A percentile compares a stretch with the other conserved stretches of the same genome.
Conservation (phyloP, 306 rosid species). For the Sindora glabra region DNA sequence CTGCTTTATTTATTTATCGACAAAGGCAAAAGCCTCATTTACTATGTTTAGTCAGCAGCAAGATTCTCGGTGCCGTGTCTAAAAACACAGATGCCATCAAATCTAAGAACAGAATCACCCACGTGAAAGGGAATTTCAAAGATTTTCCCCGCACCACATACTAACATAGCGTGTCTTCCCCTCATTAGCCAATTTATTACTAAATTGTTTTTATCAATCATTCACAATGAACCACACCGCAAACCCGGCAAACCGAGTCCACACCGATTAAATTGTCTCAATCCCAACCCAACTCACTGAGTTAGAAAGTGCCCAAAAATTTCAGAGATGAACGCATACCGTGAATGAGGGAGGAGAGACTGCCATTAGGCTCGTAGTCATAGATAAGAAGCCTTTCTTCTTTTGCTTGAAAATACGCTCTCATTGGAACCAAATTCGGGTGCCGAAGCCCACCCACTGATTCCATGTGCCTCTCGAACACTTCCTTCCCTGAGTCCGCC, state of each 20-base stretch:
- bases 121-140: conserved; percentile 15
- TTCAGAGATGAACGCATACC: conserved; percentile 46
- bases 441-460: conserved; percentile 82
- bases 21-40: conserved; percentile 17
- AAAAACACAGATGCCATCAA: conserved; percentile 4
- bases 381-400: conserved; percentile 79
- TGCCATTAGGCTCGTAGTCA: conserved; percentile 75
- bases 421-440: conserved; percentile 68
- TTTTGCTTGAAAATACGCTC: conserved; percentile 83
- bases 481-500: conserved; percentile 34
- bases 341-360: conserved; percentile 78
- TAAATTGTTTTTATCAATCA: background rate
- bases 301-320: no score
- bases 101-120: conserved; percentile 21
- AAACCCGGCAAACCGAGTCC: no score
- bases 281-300: conserved; percentile 10
- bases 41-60: conserved; percentile 27
- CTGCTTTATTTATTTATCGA: no score
- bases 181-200: background rate
- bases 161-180: background rate
- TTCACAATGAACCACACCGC: background rate
- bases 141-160: background rate
- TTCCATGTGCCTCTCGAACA: conserved; percentile 76
- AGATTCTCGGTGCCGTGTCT: conserved; percentile 40
- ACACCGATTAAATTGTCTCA: no score